phyloP scores from a whole-genome alignment of 495 filamentous ascomycete genomes.

The Corynascus novoguineensis region DNA sequence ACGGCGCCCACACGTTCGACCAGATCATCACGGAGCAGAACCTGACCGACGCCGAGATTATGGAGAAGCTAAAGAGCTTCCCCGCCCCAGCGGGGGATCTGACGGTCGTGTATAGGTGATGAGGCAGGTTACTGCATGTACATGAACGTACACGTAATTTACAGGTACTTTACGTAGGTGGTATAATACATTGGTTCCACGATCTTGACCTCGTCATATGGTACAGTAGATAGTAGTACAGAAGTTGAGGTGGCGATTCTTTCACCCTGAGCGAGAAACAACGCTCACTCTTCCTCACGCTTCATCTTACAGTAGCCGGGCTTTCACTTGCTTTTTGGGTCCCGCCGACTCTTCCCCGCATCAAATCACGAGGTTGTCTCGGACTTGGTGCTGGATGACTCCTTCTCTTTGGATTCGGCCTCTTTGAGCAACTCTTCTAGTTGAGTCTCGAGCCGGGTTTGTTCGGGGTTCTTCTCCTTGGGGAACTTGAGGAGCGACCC shows the following conservation, averaged over 20 bases:
- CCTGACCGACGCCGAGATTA: conserved; percentile 53
- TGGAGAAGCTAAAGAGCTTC: conserved; percentile 43
- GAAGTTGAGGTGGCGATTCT: neutral
- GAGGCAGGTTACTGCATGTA: neutral
- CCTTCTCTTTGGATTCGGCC: neutral
- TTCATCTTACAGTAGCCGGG: neutral
- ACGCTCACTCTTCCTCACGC: neutral
- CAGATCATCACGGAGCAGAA: conserved; percentile 80
- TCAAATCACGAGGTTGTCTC: neutral
- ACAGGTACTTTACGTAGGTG: neutral
- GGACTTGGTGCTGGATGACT: neutral
- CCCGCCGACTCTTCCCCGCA: neutral
- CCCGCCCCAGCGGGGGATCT: conserved; percentile 42
- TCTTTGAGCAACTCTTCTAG: conserved; percentile 19
- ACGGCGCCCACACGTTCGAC: conserved; percentile 81
- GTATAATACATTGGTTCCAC: neutral
- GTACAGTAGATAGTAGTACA: neutral
- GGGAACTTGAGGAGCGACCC: conserved; percentile 20
- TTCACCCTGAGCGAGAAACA: neutral
- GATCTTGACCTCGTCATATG: neutral
- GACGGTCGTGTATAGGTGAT: conserved; percentile 45
- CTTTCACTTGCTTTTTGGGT: neutral
- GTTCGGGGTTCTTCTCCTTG: conserved; percentile 15
- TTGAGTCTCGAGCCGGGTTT: conserved; percentile 13
- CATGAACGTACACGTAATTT: neutral